Base-by-base conservation (phyloP, 2,329 filamentous ascomycete genomes). In the Colletotrichum sidae region DNA sequence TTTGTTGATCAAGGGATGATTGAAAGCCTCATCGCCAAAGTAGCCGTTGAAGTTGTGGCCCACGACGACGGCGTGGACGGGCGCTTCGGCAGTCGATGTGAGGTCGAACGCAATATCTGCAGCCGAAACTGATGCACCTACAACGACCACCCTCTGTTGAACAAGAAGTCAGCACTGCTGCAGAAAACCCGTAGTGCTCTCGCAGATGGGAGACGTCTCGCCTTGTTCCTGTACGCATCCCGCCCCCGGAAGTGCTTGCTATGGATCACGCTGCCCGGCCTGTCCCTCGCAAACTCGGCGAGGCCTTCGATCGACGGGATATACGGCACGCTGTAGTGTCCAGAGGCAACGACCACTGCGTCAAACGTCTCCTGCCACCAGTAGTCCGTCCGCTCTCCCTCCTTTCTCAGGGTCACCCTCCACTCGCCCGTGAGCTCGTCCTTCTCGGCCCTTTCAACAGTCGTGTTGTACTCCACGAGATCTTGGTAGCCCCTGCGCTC, bases 321-420 rank as follows among this genome's bases (percentile, higher is more conserved):
- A 58, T 84, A 89, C 0, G 87, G 88, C 1, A 89, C 85, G 33
- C 78, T 83, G 67, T 86, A 90, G 68, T 89, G 87, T 0, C 88
- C 88, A 41, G 80, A 86, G 1, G 86, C 88, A 5, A 90, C 82
- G 0, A 89, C 77, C 0, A 90, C 80, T 0, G 86, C 87, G 69
- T 90, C 88, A 59, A 90, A 90, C 34, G 77, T 77, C 70, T 91
- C 88, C 0, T 76, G 77, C 88, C 88, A 90, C 87, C 88, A 90
- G 65, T 84, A 83, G 68, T 89, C 84, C 50, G 74, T 73, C 2
- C 67, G 58, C 2, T 69, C 63, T 7, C 72, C 75, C 6, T 73
- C 68, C n/a, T 79, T 78, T 8, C 86, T 78, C 35, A 90, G 71
- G 0, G 80, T 84, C 4, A 89, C 69, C 41, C 78, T 79, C 87